Base-by-base conservation (phyloP, 805 yeast genomes). In the Blastobotrys attinorum region DNA sequence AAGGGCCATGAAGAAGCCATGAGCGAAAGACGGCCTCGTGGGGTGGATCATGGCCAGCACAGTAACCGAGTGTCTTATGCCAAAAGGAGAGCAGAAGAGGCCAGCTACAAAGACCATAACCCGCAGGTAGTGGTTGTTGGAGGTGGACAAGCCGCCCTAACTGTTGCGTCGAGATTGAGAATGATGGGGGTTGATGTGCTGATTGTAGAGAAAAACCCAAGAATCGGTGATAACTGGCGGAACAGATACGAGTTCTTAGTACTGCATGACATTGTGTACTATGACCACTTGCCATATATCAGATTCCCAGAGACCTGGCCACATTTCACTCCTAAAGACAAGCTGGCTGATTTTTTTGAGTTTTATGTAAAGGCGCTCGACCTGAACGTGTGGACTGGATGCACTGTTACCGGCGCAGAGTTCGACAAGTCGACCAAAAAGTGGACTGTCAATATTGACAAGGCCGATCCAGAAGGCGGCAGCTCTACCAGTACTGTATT, bases 171-270 rank as follows among this genome's bases (percentile, higher is more conserved):
- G 0, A 56, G 72, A 40, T 56, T 70, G 52, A 66, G 65, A 46
- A 55, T 58, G 4, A 60, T 67, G 59, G 75, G 75, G 6, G 57
- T 69, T 32, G 61, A 64, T 39, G 55, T 65, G 1, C 57, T 70
- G 37, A 63, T 70, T 39, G 60, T 70, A 16, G 73, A 70, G 33
- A 56, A 60, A 20, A 64, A 65, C 52, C 23, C 45, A 37, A 52
- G 61, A 31, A 57, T 69, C 42, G 75, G 75, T 47, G 75, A 70
- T 48, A 70, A 70, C 52, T 70, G 75, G 75, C 62, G 75, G 53
- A 59, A 60, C 44, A 57, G 75, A 35, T 70, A 70, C 52, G 65
- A 65, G 52, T 69, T 70, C 41, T 55, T 70, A 31, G 69, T 70
- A 3, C 53, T 70, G 25, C 75, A 70, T 50, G 75, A 70, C 51